Evolutionary conservation across 2,329 filamentous ascomycete species (phyloP).

Genomic region (Paraphoma sp.): DNA sequence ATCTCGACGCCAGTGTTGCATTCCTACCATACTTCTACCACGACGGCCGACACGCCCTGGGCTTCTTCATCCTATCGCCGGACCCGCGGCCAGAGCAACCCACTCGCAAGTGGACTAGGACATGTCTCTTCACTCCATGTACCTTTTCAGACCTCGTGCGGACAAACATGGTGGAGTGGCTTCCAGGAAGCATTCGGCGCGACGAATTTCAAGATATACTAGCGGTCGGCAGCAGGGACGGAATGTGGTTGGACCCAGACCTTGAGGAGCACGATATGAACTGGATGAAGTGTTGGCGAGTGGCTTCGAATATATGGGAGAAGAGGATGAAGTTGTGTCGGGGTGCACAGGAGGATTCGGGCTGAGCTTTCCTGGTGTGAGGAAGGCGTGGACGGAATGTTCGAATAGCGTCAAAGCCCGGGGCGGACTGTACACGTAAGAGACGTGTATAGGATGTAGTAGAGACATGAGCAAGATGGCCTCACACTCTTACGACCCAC

Average conservation of each 20-base stretch:
- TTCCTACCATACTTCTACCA: conserved; percentile 28
- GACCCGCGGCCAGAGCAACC: background rate
- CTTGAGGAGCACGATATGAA: conserved; percentile 6
- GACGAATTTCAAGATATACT: background rate
- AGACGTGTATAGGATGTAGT: no score
- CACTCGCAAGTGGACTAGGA: background rate
- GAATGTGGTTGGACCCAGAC: conserved; percentile 12
- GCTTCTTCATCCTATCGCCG: conserved; percentile 6
- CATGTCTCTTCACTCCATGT: conserved; percentile 20
- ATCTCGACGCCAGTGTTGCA: background rate
- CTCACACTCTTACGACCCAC: no score
- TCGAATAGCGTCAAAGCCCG: no score
- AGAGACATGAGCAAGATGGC: no score
- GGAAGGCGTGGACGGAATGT: background rate
- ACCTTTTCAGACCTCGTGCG: conserved; percentile 1
- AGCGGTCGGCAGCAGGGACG: conserved; percentile 5
- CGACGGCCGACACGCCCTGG: conserved; percentile 19
- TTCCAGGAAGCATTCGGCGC: background rate
- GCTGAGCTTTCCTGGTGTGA: background rate
- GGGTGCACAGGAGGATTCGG: background rate
- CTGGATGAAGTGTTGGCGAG: conserved; percentile 1
- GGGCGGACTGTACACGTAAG: no score
- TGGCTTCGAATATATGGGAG: conserved; percentile 7
- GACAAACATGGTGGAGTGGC: conserved; percentile 10
- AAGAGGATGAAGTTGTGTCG: conserved; percentile 1